Base-by-base conservation (phyloP, 2,329 filamentous ascomycete genomes). In the Colletotrichum caudatum region DNA sequence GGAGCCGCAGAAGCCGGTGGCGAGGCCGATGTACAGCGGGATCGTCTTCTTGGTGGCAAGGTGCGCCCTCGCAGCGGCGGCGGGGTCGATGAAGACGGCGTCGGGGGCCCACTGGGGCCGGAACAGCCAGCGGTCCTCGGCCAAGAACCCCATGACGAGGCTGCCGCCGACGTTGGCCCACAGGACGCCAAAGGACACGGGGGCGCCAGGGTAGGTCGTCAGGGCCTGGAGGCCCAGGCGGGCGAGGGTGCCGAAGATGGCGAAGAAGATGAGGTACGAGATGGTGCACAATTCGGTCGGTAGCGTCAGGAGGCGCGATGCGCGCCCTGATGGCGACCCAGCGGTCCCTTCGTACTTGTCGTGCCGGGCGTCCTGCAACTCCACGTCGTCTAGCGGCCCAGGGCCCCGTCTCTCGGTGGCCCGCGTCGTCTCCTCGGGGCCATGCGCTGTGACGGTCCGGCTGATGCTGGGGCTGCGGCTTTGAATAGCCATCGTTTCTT, bases 111-210 rank as follows among this genome's bases (percentile, higher is more conserved):
- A 91, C 81, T 93, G 91, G 69, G 89, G 82, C 39, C 88, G 88
- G 79, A 97, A 97, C 8, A 97, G 82, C 76, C 88, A 90, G 73
- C 89, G 86, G 77, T 97, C 94, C 81, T 97, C 93, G 12, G 89
- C 83, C 2, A 98, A 86, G 78, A 97, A 97, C 2, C 96, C 95
- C 89, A 98, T 93, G 69, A 97, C 75, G 0, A 97, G 78, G 66
- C 93, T 92, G 1, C 95, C 95, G 1, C 86, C 89, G 58, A 97
- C 91, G 77, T 98, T 98, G 72, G 94, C 91, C 95, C 95, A 98
- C 29, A 97, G 81, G 2, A 93, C 87, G 62, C 90, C 88, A 66
- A 93, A 95, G 6, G 89, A 84, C 29, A 96, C 84, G 0, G 94
- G 94, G 0, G 93, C 89, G 29, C 91, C 92, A 1, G 92, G 90